Evolutionary conservation across 1,284 basidiomycete genomes (phyloP).

Genomic region (Cutaneotrichosporon daszewskae): DNA sequence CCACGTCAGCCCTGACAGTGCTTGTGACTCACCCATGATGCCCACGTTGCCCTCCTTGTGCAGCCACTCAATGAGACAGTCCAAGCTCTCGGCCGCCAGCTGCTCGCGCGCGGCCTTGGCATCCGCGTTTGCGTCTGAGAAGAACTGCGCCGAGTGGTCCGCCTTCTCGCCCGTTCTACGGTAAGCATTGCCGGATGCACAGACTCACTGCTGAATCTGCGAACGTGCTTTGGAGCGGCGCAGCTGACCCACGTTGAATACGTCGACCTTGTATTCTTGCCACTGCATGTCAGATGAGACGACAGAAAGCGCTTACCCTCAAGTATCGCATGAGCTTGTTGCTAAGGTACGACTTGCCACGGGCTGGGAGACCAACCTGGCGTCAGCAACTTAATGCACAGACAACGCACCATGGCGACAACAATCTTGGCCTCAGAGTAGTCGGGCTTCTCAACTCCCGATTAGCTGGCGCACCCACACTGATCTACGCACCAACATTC

Average conservation of each 20-base stretch:
- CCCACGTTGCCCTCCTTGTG: constrained; percentile 96
- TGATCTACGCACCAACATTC: constrained; percentile 34
- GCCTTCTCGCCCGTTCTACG: constrained; percentile 50
- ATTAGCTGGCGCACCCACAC: constrained; percentile 1
- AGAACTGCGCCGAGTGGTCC: constrained; percentile 87
- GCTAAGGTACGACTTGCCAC: constrained; percentile 77
- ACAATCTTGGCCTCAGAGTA: constrained; percentile 99
- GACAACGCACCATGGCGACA: constrained; percentile 75
- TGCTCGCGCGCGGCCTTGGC: constrained; percentile 73
- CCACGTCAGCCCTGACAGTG: constrained; percentile 2
- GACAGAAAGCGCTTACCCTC: constrained; percentile 51
- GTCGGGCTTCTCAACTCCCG: constrained; percentile 83
- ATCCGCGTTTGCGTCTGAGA: constrained; percentile 77
- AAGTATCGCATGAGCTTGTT: constrained; percentile 79
- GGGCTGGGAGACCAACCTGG: constrained; percentile 71
- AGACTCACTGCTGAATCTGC: constrained; percentile 19
- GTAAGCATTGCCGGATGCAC: neutral
- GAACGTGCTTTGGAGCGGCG: constrained; percentile 73
- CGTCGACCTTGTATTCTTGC: constrained; percentile 97
- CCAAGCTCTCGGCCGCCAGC: constrained; percentile 85
- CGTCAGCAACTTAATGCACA: neutral
- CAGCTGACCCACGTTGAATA: constrained; percentile 97
- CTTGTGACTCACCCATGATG: constrained; percentile 69
- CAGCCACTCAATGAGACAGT: constrained; percentile 91
- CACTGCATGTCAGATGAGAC: constrained; percentile 56